A percentile compares a stretch with the other conserved stretches of the same genome.
These are phyloP conservation scores for Cladophialophora psammophila DNA, from an alignment of 2,329 filamentous ascomycete species.

Conservation along the genomic window DNA sequence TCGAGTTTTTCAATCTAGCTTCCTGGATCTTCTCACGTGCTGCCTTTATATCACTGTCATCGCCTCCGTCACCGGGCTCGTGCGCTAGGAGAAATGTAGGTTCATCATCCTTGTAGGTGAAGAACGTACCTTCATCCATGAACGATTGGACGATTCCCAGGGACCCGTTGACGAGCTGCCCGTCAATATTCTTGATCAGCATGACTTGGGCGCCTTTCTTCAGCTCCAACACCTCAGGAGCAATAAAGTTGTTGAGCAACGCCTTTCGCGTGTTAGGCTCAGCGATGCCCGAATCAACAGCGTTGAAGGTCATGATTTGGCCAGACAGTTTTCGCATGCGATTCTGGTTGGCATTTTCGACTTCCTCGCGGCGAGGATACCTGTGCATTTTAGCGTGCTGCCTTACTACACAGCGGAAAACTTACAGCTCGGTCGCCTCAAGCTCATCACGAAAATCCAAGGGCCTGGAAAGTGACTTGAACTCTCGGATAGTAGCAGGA, in stretches of 20 bases:
- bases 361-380: conserved; percentile 88
- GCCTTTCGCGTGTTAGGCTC: conserved; percentile 76
- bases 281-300: conserved; percentile 74
- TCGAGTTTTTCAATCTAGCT: conserved; percentile 55
- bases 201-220: conserved; percentile 97
- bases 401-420: conserved; percentile 12
- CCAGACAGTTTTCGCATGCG: conserved; percentile 78
- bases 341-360: conserved; percentile 81
- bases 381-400: conserved; percentile 47
- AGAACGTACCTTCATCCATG: conserved; percentile 72
- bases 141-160: conserved; percentile 85
- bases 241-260: conserved; percentile 89
- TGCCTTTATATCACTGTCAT: conserved; percentile 49
- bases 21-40: conserved; percentile 64
- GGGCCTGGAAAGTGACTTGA: conserved; percentile 74
- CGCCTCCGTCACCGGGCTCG: conserved; percentile 56
- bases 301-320: conserved; percentile 71
- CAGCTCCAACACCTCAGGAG: conserved; percentile 77
- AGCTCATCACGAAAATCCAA: conserved; percentile 76
- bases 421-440: conserved; percentile 82
- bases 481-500: conserved; percentile 76
- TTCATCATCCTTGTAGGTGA: conserved; percentile 65
- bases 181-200: conserved; percentile 99
- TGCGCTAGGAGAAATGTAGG: conserved; percentile 56
- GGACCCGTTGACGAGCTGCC: conserved; percentile 90